Conservation (phyloP, 768 basidiomycete genomes). For the Kwoniella botswanensis region DNA sequence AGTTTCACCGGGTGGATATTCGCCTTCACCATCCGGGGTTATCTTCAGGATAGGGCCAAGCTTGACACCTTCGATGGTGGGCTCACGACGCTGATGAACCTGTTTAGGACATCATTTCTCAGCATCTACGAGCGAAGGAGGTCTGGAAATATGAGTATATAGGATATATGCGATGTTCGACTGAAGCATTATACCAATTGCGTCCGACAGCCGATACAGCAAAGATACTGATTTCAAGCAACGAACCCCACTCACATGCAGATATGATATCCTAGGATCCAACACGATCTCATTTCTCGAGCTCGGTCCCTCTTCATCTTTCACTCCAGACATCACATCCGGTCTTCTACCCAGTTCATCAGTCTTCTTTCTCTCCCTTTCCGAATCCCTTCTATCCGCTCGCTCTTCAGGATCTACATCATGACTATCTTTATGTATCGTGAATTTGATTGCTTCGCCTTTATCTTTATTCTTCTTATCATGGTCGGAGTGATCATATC, state of each 20-base stretch:
- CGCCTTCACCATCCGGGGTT: conserved; percentile 53
- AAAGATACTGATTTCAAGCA: too few relatives aligned
- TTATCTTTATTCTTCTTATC: not conserved
- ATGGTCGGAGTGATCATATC: conserved; percentile 6
- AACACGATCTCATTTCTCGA: conserved; percentile 53
- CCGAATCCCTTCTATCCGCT: conserved; percentile 13
- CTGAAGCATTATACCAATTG: too few relatives aligned
- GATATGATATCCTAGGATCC: conserved; percentile 43
- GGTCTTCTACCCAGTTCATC: conserved; percentile 49
- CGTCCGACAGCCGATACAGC: too few relatives aligned
- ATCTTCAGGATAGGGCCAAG: conserved; percentile 46
- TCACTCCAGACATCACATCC: conserved; percentile 37
- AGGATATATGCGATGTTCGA: too few relatives aligned
- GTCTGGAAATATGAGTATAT: too few relatives aligned
- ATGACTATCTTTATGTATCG: conserved; percentile 21
- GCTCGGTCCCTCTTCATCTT: conserved; percentile 51
- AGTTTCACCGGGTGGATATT: conserved; percentile 50
- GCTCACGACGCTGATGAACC: conserved; percentile 46
- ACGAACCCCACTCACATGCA: conserved; percentile 41
- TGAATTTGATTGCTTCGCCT: not conserved
- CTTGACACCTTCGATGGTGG: conserved; percentile 33
- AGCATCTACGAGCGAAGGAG: not conserved
- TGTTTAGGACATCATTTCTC: not conserved
- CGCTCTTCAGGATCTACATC: conserved; percentile 31
- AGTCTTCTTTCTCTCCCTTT: conserved; percentile 28